A percentile compares a stretch with the other conserved stretches of the same genome.
These are phyloP conservation scores for Neophaeococcomyces aloes DNA, from an alignment of 2,329 filamentous ascomycete species.

Conservation along the genomic window DNA sequence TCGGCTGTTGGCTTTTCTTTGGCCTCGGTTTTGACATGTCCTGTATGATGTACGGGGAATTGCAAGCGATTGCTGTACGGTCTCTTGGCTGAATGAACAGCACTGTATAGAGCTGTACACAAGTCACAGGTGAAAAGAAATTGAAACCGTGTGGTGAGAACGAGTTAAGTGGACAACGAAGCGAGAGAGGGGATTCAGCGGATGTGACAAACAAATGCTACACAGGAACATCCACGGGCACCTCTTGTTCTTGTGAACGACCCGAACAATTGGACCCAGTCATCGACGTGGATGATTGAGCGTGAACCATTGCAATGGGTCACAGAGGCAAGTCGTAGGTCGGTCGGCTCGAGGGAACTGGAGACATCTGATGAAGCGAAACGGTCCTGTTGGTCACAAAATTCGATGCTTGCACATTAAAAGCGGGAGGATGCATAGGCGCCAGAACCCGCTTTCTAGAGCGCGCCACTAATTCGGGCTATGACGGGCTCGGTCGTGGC, in stretches of 20 bases:
- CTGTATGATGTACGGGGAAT: no score
- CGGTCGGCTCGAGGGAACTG: not conserved
- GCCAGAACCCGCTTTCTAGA: not conserved
- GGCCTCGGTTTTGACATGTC: slow-evolving; percentile 4
- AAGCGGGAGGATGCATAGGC: not conserved
- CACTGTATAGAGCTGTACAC: no score
- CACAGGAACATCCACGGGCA: not conserved
- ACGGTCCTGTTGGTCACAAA: not conserved
- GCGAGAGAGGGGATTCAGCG: not conserved
- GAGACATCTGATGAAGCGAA: not conserved
- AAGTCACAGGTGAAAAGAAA: no score
- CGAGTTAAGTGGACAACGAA: not conserved
- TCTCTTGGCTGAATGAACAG: no score
- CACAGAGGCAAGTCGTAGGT: not conserved
- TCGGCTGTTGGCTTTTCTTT: not conserved
- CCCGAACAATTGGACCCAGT: not conserved
- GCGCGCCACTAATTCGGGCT: not conserved
- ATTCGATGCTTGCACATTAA: not conserved
- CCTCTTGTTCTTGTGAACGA: not conserved
- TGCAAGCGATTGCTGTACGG: no score
- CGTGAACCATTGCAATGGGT: slow-evolving; percentile 4
- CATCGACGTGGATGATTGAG: not conserved
- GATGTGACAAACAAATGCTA: no score
- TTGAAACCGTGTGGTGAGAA: no score
- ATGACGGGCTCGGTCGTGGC: not conserved